These are phyloP conservation scores for Streptanthus diversifolius DNA, from an alignment of 345 rosid species.

Conservation along the genomic window DNA sequence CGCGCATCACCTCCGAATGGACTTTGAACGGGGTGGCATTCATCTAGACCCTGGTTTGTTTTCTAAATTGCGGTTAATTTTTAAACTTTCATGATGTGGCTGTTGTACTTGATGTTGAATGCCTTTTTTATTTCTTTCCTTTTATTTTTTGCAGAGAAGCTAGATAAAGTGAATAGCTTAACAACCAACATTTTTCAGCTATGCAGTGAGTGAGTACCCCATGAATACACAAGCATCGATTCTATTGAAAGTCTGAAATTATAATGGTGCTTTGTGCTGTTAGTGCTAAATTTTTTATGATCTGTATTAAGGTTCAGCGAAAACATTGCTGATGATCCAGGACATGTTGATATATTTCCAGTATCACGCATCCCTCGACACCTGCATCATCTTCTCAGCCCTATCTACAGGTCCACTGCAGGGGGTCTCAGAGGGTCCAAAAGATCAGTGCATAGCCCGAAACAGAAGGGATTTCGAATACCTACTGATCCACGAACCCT, in stretches of 20 bases:
- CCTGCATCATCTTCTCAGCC: constrained; percentile 58
- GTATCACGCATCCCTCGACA: constrained; percentile 66
- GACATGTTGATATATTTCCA: constrained; percentile 83
- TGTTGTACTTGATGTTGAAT: constrained; percentile 16
- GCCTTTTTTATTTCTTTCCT: not conserved
- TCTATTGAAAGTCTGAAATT: not conserved
- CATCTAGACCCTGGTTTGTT: constrained; percentile 68
- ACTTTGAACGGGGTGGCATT: constrained; percentile 95
- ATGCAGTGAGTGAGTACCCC: constrained; percentile 64
- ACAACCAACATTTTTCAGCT: constrained; percentile 57
- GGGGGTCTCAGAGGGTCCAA: constrained; percentile 35
- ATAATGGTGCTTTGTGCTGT: not conserved
- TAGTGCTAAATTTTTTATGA: constrained; percentile 12
- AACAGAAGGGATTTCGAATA: constrained; percentile 65
- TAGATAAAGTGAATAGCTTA: constrained; percentile 72
- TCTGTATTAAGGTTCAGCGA: constrained; percentile 60
- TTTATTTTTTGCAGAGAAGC: constrained; percentile 55
- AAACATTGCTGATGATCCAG: constrained; percentile 71
- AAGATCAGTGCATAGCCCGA: constrained; percentile 35
- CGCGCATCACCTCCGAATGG: constrained; percentile 62
- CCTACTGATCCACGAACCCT: constrained; percentile 59
- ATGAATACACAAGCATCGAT: not conserved
- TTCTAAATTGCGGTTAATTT: not conserved
- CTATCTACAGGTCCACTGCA: constrained; percentile 43
- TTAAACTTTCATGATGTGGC: not conserved